Conservation (phyloP, 208 protist genomes). For the Novymonas esmeraldas region DNA sequence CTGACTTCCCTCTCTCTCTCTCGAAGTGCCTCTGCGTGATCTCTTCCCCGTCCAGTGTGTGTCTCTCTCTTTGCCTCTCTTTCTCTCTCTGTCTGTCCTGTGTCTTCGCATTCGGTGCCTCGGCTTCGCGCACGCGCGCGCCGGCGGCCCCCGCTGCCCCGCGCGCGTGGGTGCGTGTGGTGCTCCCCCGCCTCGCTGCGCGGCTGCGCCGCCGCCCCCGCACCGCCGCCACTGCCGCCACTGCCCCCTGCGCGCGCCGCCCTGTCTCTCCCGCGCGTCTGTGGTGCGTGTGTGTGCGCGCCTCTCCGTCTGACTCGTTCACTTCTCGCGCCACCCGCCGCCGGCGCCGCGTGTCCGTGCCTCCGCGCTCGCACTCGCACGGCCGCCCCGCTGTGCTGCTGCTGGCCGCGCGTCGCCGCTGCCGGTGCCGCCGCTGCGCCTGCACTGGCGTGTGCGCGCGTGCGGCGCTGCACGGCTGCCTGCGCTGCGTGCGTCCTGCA, state of each 20-base stretch:
- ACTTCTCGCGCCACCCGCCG: no score
- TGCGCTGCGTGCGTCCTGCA: no score
- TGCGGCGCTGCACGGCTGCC: background rate
- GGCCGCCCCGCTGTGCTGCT: background rate
- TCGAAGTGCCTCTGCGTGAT: conserved; percentile 2
- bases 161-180: background rate
- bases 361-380: background rate
- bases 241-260: no score
- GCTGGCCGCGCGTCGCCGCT: background rate
- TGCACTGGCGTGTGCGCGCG: background rate
- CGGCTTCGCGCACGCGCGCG: no score
- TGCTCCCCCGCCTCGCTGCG: no score
- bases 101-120: no score
- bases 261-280: background rate
- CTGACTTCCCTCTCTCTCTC: background rate
- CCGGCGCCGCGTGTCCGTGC: no score
- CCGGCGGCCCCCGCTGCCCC: no score
- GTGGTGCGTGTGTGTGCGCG: no score
- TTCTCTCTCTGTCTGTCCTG: background rate
- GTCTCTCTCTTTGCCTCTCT: background rate
- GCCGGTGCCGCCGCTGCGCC: background rate
- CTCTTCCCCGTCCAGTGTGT: background rate
- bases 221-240: no score
- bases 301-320: no score
- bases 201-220: no score